Percentiles rank a stretch among this genome's conserved stretches.
Conservation (phyloP, 2,329 filamentous ascomycete species). For the Exophiala sp. region DNA sequence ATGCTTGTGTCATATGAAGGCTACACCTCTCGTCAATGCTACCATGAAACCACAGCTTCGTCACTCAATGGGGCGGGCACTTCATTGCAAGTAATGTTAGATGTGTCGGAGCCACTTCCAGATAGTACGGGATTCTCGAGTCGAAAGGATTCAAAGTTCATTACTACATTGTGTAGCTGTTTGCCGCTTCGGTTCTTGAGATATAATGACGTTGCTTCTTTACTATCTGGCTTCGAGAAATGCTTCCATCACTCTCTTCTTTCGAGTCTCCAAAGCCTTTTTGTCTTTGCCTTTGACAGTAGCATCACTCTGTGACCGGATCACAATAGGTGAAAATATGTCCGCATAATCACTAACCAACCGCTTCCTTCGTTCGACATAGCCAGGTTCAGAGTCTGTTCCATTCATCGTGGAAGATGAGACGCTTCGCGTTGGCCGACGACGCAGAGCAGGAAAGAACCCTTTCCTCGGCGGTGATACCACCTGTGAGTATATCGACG, state of each 20-base stretch:
- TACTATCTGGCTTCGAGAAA: slow-evolving; percentile 20
- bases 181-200: background rate
- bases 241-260: slow-evolving; percentile 22
- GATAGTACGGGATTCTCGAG: too few relatives aligned
- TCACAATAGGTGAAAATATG: slow-evolving; percentile 24
- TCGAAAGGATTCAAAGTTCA: too few relatives aligned
- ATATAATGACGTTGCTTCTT: background rate
- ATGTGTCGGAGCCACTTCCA: too few relatives aligned
- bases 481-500: slow-evolving; percentile 10
- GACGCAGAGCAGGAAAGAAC: slow-evolving; percentile 22
- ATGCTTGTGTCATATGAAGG: too few relatives aligned
- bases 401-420: slow-evolving; percentile 9
- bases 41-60: too few relatives aligned
- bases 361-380: slow-evolving; percentile 13
- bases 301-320: slow-evolving; percentile 21
- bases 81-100: too few relatives aligned
- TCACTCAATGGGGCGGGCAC: too few relatives aligned
- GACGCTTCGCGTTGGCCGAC: slow-evolving; percentile 13
- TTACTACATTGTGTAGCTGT: background rate
- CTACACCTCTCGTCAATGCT: too few relatives aligned
- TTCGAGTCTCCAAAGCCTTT: slow-evolving; percentile 22
- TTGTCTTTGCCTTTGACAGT: slow-evolving; percentile 24
- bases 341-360: slow-evolving; percentile 21
- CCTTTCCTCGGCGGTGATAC: slow-evolving; percentile 9
- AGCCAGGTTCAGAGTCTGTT: background rate